phyloP scores from a whole-genome alignment of 805 yeast species.

The Schwanniomyces sp. region DNA sequence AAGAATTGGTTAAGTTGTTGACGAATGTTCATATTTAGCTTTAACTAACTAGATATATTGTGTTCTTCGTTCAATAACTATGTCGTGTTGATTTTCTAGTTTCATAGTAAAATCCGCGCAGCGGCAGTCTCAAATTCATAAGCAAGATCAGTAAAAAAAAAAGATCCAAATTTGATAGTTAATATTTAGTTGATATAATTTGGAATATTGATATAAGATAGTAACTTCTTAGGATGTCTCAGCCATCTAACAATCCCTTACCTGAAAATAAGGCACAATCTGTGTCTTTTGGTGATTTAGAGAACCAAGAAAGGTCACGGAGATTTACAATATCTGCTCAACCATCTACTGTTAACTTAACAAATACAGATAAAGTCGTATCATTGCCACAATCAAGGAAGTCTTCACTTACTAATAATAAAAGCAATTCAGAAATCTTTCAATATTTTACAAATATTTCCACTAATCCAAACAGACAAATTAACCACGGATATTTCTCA shows the following conservation, averaged over 20 bases:
- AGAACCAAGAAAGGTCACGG: constrained; percentile 34
- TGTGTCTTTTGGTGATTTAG: constrained; percentile 38
- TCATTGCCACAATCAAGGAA: constrained; percentile 5
- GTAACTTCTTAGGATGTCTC: not conserved
- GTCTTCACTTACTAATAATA: constrained; percentile 6
- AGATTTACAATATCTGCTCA: constrained; percentile 45
- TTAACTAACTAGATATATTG: not conserved
- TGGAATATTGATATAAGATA: not conserved
- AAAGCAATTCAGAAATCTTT: constrained; percentile 7
- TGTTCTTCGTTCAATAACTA: not conserved
- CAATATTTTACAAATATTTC: constrained; percentile 1
- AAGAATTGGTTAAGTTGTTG: constrained; percentile 64
- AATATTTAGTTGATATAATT: not conserved
- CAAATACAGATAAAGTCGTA: constrained; percentile 8
- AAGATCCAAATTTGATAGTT: not conserved
- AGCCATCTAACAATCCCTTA: not conserved
- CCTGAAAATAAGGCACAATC: constrained; percentile 9
- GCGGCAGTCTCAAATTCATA: not conserved
- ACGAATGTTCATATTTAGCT: constrained; percentile 53
- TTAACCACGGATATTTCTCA: constrained; percentile 5
- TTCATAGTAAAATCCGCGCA: no score
- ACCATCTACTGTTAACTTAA: constrained; percentile 34
- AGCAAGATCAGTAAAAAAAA: not conserved
- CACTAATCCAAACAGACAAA: not conserved
- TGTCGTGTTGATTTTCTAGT: not conserved